Evolutionary conservation across 1,139 yeast genomes (phyloP), one percentile per base, ranked within the genome.

Genomic region (Kluyveromyces marxianus): DNA sequence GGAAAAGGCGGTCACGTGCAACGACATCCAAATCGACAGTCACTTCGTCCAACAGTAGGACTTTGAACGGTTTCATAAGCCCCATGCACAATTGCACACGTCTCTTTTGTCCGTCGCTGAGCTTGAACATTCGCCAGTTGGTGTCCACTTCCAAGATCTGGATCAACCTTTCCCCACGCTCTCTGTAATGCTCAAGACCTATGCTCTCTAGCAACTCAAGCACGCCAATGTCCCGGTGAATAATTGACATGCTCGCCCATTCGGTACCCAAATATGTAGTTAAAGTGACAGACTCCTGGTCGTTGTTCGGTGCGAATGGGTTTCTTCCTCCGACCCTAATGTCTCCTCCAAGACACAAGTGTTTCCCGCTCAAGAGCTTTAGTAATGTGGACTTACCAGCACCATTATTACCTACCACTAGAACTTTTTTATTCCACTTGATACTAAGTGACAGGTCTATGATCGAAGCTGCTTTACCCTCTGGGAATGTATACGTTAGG

Each of bases 71-170:
- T 56, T 84, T 81, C 51, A 90, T 68, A 45, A 92, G 71, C 0
- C 98, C 98, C 96, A 92, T 89, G 36, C 83, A 88, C 50, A 92
- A 70, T 61, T 92, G 98, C 2, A 92, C 97, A 48, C 98, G 71
- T 54, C 98, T 74, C 50, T 97, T 76, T 63, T 92, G 97, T 29
- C 98, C 98, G 64, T 92, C 98, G 42, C 95, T 83, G 40, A 90
- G 82, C 41, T 76, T 78, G 56, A 87, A 86, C 97, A 92, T 90
- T 54, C 90, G 79, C 98, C 98, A 92, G 26, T 73, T 71, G 32
- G 88, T 75, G 59, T 90, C 95, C 49, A 92, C 82, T 57, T 90
- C 97, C 55, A 92, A 69, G 46, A 92, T 75, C 34, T 79, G 76
- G 43, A 92, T 72, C 53, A 92, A 73, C 55, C 73, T 70, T 57